Conservation (phyloP, 345 rosid species). For the Nephelium lappaceum region DNA sequence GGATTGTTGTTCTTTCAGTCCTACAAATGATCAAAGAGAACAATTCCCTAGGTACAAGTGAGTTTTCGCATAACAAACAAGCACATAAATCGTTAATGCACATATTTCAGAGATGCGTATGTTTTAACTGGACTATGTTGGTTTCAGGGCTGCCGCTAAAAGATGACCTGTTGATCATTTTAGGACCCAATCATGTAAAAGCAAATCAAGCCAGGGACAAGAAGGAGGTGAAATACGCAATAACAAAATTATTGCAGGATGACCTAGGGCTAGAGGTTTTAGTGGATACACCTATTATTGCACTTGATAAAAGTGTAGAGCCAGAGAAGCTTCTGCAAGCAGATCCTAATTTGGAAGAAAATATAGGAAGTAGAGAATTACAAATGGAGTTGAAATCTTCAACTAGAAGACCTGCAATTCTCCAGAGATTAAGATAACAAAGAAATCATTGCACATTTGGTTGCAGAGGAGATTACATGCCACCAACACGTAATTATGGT, state of each 20-base stretch:
- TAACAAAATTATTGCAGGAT: slow-evolving; percentile 55
- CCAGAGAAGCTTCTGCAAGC: slow-evolving; percentile 13
- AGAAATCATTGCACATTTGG: slow-evolving; percentile 66
- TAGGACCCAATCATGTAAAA: slow-evolving; percentile 49
- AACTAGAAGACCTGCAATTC: slow-evolving; percentile 65
- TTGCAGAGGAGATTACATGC: slow-evolving; percentile 46
- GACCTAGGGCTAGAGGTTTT: slow-evolving; percentile 76
- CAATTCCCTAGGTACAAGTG: slow-evolving; percentile 49
- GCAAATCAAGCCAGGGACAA: slow-evolving; percentile 30
- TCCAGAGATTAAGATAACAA: slow-evolving; percentile 67
- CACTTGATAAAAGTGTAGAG: slow-evolving; percentile 3
- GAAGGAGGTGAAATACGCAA: slow-evolving; percentile 51
- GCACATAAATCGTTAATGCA: slow-evolving; percentile 1
- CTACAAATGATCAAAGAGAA: slow-evolving; percentile 91
- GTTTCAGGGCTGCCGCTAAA: slow-evolving; percentile 59
- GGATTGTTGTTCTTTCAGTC: slow-evolving; percentile 89
- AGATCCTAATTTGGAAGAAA: slow-evolving; percentile 26
- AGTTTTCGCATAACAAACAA: slow-evolving; percentile 2
- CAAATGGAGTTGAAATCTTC: slow-evolving; percentile 36
- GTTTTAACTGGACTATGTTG: slow-evolving; percentile 23
- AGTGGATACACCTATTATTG: slow-evolving; percentile 34
- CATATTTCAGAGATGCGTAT: neutral
- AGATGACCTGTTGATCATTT: slow-evolving; percentile 73
- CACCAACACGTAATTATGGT: slow-evolving; percentile 28
- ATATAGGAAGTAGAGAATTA: slow-evolving; percentile 25